These are phyloP conservation scores for Lycium barbarum DNA, from an alignment of 257 asterid species.

Conservation along the genomic window DNA sequence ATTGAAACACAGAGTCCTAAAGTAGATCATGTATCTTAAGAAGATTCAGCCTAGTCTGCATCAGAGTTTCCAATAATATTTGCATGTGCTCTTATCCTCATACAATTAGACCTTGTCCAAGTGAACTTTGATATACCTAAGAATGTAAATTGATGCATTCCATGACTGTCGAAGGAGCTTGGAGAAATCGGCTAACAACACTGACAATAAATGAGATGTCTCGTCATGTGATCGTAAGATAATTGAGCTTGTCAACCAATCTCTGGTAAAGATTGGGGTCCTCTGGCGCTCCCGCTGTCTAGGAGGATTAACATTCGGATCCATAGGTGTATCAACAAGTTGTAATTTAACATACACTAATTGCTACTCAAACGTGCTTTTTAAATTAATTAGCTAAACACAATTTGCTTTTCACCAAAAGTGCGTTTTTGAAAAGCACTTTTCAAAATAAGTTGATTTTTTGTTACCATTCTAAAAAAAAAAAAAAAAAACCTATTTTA, in stretches of 20 bases:
- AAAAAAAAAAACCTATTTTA: too few species aligned
- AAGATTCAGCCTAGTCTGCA: not conserved
- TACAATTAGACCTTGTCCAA: not conserved
- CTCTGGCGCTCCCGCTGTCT: not conserved
- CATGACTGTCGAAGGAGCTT: not conserved
- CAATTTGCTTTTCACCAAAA: too few species aligned
- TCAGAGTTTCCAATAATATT: not conserved
- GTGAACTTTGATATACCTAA: conserved; percentile 18
- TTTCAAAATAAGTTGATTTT: too few species aligned
- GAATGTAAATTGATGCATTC: not conserved
- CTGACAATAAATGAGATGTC: conserved; percentile 18
- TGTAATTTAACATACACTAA: not conserved
- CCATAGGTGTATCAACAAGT: conserved; percentile 20
- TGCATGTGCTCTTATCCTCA: not conserved
- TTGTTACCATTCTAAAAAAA: too few species aligned
- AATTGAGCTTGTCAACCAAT: conserved; percentile 14
- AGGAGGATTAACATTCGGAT: conserved; percentile 8
- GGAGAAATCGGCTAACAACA: conserved; percentile 20
- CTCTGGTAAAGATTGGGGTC: not conserved
- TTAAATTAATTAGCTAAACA: too few species aligned
- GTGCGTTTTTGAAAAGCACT: too few species aligned
- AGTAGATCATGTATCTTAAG: not conserved
- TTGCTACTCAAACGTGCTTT: too few species aligned
- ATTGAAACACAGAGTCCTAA: not conserved
- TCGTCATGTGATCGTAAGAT: conserved; percentile 15